Evolutionary conservation across 1,284 basidiomycete species (phyloP).

Genomic region (Austroboletus olivaceoglutinosus): DNA sequence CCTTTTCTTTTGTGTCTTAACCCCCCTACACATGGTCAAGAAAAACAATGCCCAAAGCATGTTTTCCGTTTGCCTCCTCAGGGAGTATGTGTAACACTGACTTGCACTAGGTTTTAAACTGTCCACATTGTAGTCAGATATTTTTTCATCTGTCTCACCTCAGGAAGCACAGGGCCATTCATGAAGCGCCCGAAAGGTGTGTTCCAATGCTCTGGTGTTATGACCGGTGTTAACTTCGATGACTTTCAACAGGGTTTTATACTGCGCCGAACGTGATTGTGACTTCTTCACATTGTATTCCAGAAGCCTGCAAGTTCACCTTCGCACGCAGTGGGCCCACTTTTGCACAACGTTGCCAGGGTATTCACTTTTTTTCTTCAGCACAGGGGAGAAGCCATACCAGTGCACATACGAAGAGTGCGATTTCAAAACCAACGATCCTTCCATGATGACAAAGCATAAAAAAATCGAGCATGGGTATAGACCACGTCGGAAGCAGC

Average conservation of each 20-base stretch:
- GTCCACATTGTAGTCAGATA: slow-evolving; percentile 1
- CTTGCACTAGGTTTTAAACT: too few relatives aligned
- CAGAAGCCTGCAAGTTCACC: slow-evolving; percentile 7
- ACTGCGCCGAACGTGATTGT: slow-evolving; percentile 9
- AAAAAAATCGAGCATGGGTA: too few relatives aligned
- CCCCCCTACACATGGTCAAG: too few relatives aligned
- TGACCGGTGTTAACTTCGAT: background rate
- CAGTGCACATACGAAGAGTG: slow-evolving; percentile 2
- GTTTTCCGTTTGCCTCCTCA: too few relatives aligned
- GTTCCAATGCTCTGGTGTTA: background rate
- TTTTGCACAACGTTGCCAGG: background rate
- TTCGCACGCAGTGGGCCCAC: slow-evolving; percentile 12
- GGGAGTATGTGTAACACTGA: too few relatives aligned
- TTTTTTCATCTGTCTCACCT: slow-evolving; percentile 11
- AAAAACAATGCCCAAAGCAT: too few relatives aligned
- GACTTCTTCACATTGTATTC: slow-evolving; percentile 8
- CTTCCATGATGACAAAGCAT: too few relatives aligned
- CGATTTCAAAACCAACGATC: too few relatives aligned
- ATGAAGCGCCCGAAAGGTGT: slow-evolving; percentile 7
- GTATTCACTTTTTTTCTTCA: background rate
- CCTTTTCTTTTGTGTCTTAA: too few relatives aligned
- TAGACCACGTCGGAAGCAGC: too few relatives aligned
- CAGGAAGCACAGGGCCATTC: slow-evolving; percentile 11
- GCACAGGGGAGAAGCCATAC: slow-evolving; percentile 13
- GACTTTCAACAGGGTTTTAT: slow-evolving; percentile 2